Base-by-base conservation (phyloP, 2,329 filamentous ascomycete species). In the Microcyclospora pomicola region DNA sequence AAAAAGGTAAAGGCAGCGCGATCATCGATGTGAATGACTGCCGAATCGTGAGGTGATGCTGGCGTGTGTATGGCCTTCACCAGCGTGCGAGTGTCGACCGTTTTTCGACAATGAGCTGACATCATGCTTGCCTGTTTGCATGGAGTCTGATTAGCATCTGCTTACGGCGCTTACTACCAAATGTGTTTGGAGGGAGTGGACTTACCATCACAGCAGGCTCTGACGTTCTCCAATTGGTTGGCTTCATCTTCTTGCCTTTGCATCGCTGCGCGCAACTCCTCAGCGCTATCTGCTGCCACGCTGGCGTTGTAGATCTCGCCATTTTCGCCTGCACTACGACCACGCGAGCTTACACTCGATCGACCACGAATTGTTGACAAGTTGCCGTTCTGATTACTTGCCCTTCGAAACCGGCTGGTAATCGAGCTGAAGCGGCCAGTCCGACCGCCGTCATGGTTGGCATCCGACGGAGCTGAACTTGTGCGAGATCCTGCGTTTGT, bases 201-300 rank as follows among this genome's bases (percentile, higher is more conserved):
- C 80, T 73, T 71, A 88, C 87, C 91, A 72, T 96, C 91, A 62
- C 91, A 98, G 65, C 91, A 98, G 42, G 88, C 87, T 56, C 91
- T 73, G 47, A 98, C 91, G 59, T 98, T 95, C 68, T 96, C 88
- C 52, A 96, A 69, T 44, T 79, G 72, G 55, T 87, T 82, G 16
- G 79, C 69, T 48, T 87, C 82, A 38, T 76, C 68, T 52, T 88
- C 80, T 55, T 86, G 79, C 35, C 62, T 70, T 61, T 88, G 82
- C 51, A 88, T 83, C 46, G 87, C 77, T 46, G 79, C 72, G 40
- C 84, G 71, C 40, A 94, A 59, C 55, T 95, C 85, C 59, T 94
- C 85, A 2, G 82, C 82, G 51, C 59, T 60, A 55, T 88, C 82
- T 14, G 34, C 41, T 12, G 75, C 73, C 50, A 74, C 72, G 44